phyloP scores from a whole-genome alignment of 2,329 filamentous ascomycete genomes.

The Xylariaceae sp. region DNA sequence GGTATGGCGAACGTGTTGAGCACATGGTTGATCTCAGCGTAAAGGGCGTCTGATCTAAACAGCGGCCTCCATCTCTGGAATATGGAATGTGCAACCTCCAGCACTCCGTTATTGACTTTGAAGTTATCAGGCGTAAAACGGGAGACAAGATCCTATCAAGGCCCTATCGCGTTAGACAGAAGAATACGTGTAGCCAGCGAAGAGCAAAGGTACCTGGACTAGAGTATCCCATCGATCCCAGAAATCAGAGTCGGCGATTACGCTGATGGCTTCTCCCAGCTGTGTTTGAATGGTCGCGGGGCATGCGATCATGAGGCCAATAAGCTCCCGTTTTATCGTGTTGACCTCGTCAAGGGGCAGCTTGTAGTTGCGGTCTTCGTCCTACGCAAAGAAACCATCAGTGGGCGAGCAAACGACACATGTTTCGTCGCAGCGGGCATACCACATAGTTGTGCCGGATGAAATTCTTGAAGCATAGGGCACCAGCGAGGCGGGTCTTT shows the following conservation, averaged over 20 bases:
- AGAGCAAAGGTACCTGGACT: constrained; percentile 58
- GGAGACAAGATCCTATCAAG: constrained; percentile 71
- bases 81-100: constrained; percentile 97
- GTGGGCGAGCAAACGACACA: background rate
- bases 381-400: constrained; percentile 40
- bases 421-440: constrained; percentile 33
- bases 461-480: constrained; percentile 98
- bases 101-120: constrained; percentile 84
- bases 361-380: constrained; percentile 93
- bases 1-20: constrained; percentile 77
- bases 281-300: constrained; percentile 86
- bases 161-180: constrained; percentile 6
- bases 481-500: constrained; percentile 80
- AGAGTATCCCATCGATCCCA: constrained; percentile 96
- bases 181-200: background rate
- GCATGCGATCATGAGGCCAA: constrained; percentile 93
- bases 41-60: constrained; percentile 88
- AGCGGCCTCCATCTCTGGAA: constrained; percentile 94
- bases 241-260: constrained; percentile 97
- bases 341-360: constrained; percentile 75
- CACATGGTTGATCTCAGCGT: constrained; percentile 95
- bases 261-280: constrained; percentile 91
- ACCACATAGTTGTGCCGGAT: constrained; percentile 89
- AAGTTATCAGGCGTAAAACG: constrained; percentile 78
- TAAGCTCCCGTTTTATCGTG: constrained; percentile 91